Conservation (phyloP, 495 filamentous ascomycete species). For the Friedmanniomyces endolithicus region DNA sequence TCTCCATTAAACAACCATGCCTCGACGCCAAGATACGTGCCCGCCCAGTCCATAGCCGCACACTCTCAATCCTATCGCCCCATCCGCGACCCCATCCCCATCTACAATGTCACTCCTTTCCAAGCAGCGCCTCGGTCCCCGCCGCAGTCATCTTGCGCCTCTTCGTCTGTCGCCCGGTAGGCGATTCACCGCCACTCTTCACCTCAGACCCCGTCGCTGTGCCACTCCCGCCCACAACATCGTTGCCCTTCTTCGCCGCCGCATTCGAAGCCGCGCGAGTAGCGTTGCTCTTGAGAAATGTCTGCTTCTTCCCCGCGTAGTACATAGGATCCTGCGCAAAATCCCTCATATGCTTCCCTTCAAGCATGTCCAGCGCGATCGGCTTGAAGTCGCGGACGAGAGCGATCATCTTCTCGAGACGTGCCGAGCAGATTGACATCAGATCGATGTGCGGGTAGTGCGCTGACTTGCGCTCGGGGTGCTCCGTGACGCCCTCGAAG, state of each 20-base stretch:
- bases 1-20: too few species aligned
- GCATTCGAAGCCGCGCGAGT: not conserved
- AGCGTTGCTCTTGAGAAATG: not conserved
- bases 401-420: not conserved
- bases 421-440: not conserved
- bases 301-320: not conserved
- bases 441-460: not conserved
- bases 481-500: not conserved
- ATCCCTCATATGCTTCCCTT: not conserved
- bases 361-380: not conserved
- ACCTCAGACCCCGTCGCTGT: not conserved
- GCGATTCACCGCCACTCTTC: not conserved
- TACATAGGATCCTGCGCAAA: constrained; percentile 1
- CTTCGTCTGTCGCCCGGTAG: not conserved
- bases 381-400: not conserved
- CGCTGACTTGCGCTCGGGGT: not conserved
- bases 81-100: too few species aligned
- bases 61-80: too few species aligned
- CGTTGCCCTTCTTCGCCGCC: not conserved
- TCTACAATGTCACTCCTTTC: too few species aligned
- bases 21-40: too few species aligned
- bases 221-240: not conserved
- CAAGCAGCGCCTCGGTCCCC: not conserved
- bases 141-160: not conserved
- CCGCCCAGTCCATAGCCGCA: too few species aligned